These are phyloP conservation scores for Tricholoma matsutake DNA, from an alignment of 768 basidiomycete species.

Conservation along the genomic window DNA sequence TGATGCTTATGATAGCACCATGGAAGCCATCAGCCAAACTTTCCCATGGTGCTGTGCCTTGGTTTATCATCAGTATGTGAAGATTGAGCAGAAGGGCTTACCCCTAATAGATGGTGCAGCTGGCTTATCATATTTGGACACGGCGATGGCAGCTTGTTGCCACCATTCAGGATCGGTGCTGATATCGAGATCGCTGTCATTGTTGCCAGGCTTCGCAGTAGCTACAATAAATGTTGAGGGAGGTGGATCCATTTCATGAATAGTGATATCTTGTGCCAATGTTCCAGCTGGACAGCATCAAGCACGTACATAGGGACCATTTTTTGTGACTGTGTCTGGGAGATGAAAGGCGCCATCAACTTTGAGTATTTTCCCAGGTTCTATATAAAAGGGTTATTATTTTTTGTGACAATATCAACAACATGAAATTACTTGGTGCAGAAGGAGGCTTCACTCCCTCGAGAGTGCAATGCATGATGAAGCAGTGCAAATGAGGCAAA, in stretches of 20 bases:
- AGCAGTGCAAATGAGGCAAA: constrained; percentile 10
- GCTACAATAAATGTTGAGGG: too few relatives aligned
- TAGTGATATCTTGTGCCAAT: constrained; percentile 4
- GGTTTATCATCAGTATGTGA: neutral
- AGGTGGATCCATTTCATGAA: neutral
- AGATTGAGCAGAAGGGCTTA: neutral
- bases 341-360: constrained; percentile 1
- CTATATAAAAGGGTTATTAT: neutral
- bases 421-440: neutral
- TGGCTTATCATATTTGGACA: too few relatives aligned
- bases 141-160: too few relatives aligned
- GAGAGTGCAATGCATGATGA: constrained; percentile 4
- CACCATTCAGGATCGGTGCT: too few relatives aligned
- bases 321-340: neutral
- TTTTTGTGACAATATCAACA: neutral
- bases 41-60: neutral
- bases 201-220: too few relatives aligned
- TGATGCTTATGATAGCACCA: constrained; percentile 4
- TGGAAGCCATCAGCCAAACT: neutral
- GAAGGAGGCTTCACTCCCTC: constrained; percentile 1
- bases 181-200: too few relatives aligned
- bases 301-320: constrained; percentile 3
- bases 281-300: constrained; percentile 1
- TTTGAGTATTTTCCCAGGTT: neutral
- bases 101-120: neutral